Evolutionary conservation across 495 filamentous ascomycete genomes (phyloP).

Genomic region (Stereocaulon alpinum): DNA sequence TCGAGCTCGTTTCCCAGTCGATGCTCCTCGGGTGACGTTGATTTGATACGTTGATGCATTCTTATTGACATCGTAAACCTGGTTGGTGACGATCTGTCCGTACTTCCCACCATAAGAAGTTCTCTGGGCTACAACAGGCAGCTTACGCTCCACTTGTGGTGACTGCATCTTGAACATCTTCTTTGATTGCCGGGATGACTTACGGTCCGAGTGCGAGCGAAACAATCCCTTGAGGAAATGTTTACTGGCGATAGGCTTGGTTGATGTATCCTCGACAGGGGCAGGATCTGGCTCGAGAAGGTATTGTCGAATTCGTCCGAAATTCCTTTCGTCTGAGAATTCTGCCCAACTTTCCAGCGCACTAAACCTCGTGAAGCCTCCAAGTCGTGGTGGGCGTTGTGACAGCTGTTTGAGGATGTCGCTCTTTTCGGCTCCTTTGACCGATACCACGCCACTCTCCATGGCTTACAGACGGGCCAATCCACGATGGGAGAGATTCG

Average conservation of each 20-base stretch:
- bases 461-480: neutral
- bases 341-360: conserved; percentile 2
- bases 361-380: neutral
- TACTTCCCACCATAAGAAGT: conserved; percentile 10
- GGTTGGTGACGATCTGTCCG: conserved; percentile 9
- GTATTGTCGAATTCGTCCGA: neutral
- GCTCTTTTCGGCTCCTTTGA: neutral
- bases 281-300: neutral
- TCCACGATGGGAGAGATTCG: neutral
- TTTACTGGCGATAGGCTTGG: conserved; percentile 1
- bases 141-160: neutral
- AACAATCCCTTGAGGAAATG: conserved; percentile 4
- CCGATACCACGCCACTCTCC: neutral
- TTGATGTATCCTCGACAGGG: neutral
- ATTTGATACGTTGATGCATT: conserved; percentile 12
- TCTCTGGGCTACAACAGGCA: conserved; percentile 3
- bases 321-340: conserved; percentile 6
- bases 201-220: neutral
- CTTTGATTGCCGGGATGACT: neutral
- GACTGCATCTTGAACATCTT: neutral
- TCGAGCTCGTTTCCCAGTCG: neutral
- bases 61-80: conserved; percentile 2
- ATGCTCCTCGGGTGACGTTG: conserved; percentile 1
- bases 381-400: neutral
- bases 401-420: conserved; percentile 1